Evolutionary conservation across 2,329 filamentous ascomycete species (phyloP).

Genomic region (Penicillium vulpinum): DNA sequence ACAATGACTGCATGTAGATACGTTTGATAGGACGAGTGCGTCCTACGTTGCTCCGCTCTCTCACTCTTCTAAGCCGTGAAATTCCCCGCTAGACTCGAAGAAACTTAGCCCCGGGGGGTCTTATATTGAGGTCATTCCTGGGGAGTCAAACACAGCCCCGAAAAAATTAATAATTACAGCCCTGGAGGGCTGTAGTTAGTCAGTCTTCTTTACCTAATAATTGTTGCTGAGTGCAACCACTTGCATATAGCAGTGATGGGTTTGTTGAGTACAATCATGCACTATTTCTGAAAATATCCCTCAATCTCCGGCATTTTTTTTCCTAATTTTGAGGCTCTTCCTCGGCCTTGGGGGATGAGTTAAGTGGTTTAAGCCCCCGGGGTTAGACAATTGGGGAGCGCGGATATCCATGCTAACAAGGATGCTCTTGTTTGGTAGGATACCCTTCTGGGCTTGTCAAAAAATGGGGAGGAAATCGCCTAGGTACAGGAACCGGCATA

Average conservation of each 20-base stretch:
- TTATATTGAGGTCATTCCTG: background rate
- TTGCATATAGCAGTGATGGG: background rate
- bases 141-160: background rate
- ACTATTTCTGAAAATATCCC: background rate
- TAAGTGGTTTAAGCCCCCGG: background rate
- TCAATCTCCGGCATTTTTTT: background rate
- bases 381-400: background rate
- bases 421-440: background rate
- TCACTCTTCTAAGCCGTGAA: background rate
- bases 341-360: background rate
- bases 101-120: background rate
- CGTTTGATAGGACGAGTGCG: conserved; percentile 2
- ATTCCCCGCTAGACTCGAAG: conserved; percentile 1
- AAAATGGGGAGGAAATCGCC: background rate
- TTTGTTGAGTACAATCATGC: background rate
- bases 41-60: background rate
- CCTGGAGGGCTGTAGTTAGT: background rate
- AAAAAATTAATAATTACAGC: background rate
- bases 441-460: background rate
- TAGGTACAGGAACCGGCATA: too few species aligned
- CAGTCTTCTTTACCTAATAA: background rate
- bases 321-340: background rate
- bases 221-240: background rate
- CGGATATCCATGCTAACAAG: background rate
- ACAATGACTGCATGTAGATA: background rate